Base-by-base conservation (phyloP, 345 rosid species). In the Corchorus capsularis region DNA sequence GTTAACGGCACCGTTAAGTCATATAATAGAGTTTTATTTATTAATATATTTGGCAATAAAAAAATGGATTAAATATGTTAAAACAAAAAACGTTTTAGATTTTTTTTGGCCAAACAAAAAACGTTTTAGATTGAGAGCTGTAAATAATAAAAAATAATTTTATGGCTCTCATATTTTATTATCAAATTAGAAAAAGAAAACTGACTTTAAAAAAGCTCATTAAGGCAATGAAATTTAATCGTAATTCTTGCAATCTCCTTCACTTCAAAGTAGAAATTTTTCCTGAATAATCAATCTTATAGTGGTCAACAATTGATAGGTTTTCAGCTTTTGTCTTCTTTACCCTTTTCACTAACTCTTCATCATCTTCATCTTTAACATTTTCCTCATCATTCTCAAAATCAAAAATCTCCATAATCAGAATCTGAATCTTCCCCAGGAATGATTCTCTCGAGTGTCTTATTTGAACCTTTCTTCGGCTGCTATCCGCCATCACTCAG, bases 261-360 rank as follows among this genome's bases (percentile, higher is more conserved):
- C 82, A 86, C 98, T 83, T 92, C 98, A 64, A 91, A 92, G 71
- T 89, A 93, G 83, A 96, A 96, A 75, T 91, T 86, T 71, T 96
- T 93, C 73, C 97, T 88, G 75, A 96, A 77, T 96, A 96, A 71
- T 93, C 93, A 77, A 93, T 91, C 86, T 95, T 95, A 50, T 96
- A 85, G 81, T 95, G 99, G 72, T 95, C 99, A 34, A 95, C 98
- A 73, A 92, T 81, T 63, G 99, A 84, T 54, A 95, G 79, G 77
- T 93, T 95, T 79, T 96, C 99, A 69, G 81, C 97, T 87, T 96
- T 96, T 43, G 98, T 93, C 89, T 96, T 96, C 91, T 96, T 96
- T 74, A 96, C 99, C 84, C 99, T 88, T 87, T 96, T 96, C 85
- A 96, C 93, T 79, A 96, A 96, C 86, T 96, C 98, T 22, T 92